A percentile compares a stretch with the other conserved stretches of the same genome.
Conservation (phyloP, 768 basidiomycete species). For the Rhodotorula sphaerocarpa region DNA sequence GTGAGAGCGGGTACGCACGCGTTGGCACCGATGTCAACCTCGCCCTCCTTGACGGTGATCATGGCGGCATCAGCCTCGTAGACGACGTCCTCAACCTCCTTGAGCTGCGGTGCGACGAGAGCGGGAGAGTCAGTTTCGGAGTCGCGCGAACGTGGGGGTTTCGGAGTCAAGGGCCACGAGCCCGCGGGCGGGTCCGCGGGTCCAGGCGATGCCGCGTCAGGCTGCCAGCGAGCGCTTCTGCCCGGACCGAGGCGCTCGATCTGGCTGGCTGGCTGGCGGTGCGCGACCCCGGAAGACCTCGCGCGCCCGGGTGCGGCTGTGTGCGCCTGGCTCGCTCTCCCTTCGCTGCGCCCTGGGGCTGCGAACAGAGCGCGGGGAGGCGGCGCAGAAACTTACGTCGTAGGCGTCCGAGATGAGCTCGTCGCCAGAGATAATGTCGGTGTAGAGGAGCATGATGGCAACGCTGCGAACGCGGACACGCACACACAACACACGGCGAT, state of each 20-base stretch:
- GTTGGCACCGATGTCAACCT: constrained; percentile 75
- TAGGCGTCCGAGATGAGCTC: constrained; percentile 49
- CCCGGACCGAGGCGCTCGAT: too few relatives aligned
- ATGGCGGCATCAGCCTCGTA: constrained; percentile 49
- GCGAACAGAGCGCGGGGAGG: too few relatives aligned
- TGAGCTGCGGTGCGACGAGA: constrained; percentile 20
- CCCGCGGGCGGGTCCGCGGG: too few relatives aligned
- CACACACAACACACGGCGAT: too few relatives aligned
- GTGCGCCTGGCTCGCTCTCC: too few relatives aligned
- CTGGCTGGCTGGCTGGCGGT: too few relatives aligned
- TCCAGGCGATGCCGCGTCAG: too few relatives aligned
- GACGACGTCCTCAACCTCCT: constrained; percentile 70
- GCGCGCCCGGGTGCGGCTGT: too few relatives aligned
- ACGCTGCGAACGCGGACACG: not conserved
- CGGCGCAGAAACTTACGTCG: constrained; percentile 37
- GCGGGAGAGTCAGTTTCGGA: not conserved
- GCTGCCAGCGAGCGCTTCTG: too few relatives aligned
- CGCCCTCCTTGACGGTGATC: constrained; percentile 49
- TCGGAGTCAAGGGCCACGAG: too few relatives aligned
- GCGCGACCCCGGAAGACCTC: too few relatives aligned
- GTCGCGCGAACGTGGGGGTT: not conserved
- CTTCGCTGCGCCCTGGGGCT: too few relatives aligned
- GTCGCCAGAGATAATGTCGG: constrained; percentile 45
- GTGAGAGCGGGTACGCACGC: not conserved
- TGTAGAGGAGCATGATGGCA: constrained; percentile 44